These are phyloP conservation scores for Xylaria digitata DNA, from an alignment of 2,329 filamentous ascomycete genomes.

Conservation along the genomic window DNA sequence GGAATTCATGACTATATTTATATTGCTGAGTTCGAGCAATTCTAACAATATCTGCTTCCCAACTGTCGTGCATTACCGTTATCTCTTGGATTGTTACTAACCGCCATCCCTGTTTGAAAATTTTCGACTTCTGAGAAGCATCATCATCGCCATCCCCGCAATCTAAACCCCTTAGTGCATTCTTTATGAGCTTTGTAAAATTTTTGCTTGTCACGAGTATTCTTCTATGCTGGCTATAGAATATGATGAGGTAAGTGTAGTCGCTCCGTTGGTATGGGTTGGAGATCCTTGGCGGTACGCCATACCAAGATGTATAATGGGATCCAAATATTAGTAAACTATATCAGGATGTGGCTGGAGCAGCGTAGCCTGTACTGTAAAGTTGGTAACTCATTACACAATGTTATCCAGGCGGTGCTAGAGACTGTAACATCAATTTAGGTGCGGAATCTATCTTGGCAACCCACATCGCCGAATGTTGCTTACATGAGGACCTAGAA, in stretches of 20 bases:
- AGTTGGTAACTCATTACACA: slow-evolving; percentile 23
- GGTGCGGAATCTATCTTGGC: slow-evolving; percentile 19
- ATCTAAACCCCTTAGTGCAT: not conserved
- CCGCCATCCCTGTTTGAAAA: slow-evolving; percentile 8
- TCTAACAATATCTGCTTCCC: not conserved
- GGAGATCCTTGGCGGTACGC: not conserved
- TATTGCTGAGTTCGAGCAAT: slow-evolving; percentile 3
- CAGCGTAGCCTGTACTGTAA: not conserved
- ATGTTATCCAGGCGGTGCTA: not conserved
- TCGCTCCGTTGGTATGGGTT: not conserved
- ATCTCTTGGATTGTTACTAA: slow-evolving; percentile 14
- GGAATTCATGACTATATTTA: slow-evolving; percentile 24
- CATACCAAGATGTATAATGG: not conserved
- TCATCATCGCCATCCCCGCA: not conserved
- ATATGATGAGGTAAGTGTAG: slow-evolving; percentile 4
- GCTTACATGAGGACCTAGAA: slow-evolving; percentile 7
- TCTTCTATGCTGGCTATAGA: slow-evolving; percentile 4
- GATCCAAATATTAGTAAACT: slow-evolving; percentile 13
- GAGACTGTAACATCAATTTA: not conserved
- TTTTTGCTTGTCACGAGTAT: slow-evolving; percentile 1
- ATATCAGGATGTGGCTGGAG: slow-evolving; percentile 1
- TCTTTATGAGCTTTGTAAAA: not conserved
- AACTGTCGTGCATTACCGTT: not conserved
- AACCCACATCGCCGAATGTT: slow-evolving; percentile 29
- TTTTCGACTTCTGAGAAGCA: not conserved